A percentile compares a stretch with the other conserved stretches of the same genome.
These are phyloP conservation scores for Grigorovia humatica DNA, from an alignment of 805 yeast genomes.

Conservation along the genomic window DNA sequence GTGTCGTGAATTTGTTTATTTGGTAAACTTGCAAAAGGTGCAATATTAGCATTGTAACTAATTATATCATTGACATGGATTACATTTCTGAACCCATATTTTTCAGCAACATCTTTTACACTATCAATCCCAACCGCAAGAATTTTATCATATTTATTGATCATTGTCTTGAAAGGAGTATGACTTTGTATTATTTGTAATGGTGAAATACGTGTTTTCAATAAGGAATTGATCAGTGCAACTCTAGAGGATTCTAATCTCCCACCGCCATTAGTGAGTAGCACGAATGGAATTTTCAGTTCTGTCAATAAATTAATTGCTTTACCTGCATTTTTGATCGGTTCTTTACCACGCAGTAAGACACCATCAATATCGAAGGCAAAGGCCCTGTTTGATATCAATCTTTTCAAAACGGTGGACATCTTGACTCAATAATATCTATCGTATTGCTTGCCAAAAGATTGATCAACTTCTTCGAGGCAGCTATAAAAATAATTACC, in stretches of 20 bases:
- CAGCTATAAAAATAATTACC: neutral
- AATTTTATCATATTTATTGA: slow-evolving; percentile 46
- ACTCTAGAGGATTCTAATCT: slow-evolving; percentile 53
- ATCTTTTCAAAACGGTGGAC: neutral
- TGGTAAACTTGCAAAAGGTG: slow-evolving; percentile 75
- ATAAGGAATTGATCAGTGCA: slow-evolving; percentile 35
- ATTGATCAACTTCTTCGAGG: neutral
- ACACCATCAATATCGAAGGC: slow-evolving; percentile 72
- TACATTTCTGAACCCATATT: slow-evolving; percentile 71
- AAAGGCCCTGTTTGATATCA: slow-evolving; percentile 17
- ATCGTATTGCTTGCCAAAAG: too few species aligned
- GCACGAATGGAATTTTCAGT: slow-evolving; percentile 59
- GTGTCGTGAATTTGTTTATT: slow-evolving; percentile 37
- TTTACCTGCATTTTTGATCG: slow-evolving; percentile 54
- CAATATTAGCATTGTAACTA: slow-evolving; percentile 42
- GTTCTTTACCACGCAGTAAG: slow-evolving; percentile 56
- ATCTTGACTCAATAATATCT: neutral
- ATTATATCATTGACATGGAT: slow-evolving; percentile 66
- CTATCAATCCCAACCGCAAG: slow-evolving; percentile 69
- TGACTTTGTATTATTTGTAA: slow-evolving; percentile 76
- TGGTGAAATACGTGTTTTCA: slow-evolving; percentile 38
- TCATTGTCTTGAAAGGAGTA: slow-evolving; percentile 66
- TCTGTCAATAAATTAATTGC: slow-evolving; percentile 47
- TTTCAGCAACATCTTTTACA: slow-evolving; percentile 61
- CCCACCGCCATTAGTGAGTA: slow-evolving; percentile 90